Percentiles rank a stretch among this genome's conserved stretches.
phyloP scores from a whole-genome alignment of 2,329 filamentous ascomycete species.

The Penicillium sp. region DNA sequence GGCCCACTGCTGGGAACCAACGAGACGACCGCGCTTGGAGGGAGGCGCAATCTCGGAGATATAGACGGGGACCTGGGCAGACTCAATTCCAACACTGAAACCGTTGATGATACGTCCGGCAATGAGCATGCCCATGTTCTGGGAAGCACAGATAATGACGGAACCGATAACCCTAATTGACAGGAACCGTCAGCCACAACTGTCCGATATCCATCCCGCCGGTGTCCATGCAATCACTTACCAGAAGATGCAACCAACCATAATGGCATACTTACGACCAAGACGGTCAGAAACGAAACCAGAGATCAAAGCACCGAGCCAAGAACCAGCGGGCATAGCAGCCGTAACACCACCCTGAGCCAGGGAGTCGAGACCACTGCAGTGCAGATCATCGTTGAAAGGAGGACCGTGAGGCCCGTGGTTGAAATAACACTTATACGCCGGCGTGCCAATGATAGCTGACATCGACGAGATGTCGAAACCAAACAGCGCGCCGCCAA shows the following conservation, averaged over 20 bases:
- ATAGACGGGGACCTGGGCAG: constrained; percentile 67
- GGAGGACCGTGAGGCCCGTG: constrained; percentile 54
- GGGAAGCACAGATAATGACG: constrained; percentile 57
- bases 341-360: constrained; percentile 67
- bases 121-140: constrained; percentile 66
- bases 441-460: constrained; percentile 27
- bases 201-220: background rate
- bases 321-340: constrained; percentile 69
- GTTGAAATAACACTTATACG: constrained; percentile 67
- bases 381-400: constrained; percentile 48
- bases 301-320: constrained; percentile 58
- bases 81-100: constrained; percentile 68
- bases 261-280: constrained; percentile 52
- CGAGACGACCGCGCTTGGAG: constrained; percentile 57
- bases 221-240: constrained; percentile 17
- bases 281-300: constrained; percentile 53
- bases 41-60: constrained; percentile 62
- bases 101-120: constrained; percentile 67
- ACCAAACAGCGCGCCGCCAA: constrained; percentile 33
- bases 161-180: constrained; percentile 52
- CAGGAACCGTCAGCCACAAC: constrained; percentile 27
- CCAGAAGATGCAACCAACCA: constrained; percentile 50
- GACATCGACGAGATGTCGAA: constrained; percentile 40
- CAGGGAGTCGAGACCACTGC: constrained; percentile 47
- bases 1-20: constrained; percentile 70